Base-by-base conservation (phyloP, 192 early-diverging fungal species). In the Coemansia sp. region DNA sequence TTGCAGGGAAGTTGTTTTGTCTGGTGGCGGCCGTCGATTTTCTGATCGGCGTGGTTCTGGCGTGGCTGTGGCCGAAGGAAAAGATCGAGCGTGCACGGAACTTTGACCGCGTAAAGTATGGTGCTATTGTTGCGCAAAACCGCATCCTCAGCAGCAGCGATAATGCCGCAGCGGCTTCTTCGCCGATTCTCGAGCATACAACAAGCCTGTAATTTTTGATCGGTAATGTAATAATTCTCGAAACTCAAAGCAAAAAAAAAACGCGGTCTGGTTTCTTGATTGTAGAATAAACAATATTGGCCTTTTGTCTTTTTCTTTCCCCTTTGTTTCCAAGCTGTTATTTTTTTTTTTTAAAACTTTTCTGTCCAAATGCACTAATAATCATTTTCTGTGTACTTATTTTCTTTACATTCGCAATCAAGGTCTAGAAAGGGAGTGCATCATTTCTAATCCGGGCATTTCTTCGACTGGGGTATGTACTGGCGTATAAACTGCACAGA, bases 1-100 rank as follows among this genome's bases (percentile, higher is more conserved):
- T 91, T 67, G 96, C 95, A 0, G 96, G 96, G 15, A 94, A 94
- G 76, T 79, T 97, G 37, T 92, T 93, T 39, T 91, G 90, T 68
- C 90, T 99, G 81, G 85, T 97, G 21, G 89, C 94, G 15, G 94
- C 94, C 7, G 71, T 95, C 2, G 91, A 95, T 66, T 93, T 93
- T 78, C 66, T 96, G 49, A 67, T 97, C 23, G 92, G 86, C 70
- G 83, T 86, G 8, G 84, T 96, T 35, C 76, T 98, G 30, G 94
- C 95, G 62, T 92, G 86, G 86, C 39, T 92, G 26, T 87, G 92
- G 66, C 95, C 96, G 13, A 70, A 77, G 26, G 75, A 83, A 34
- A 53, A 73, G 15, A 93, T 97, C 59, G 93, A 95, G 43, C 46
- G 74, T 16, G 94, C 91, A 1, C 87, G 86, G 30, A 70, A 74